These are phyloP conservation scores for Harringtonia lauricola DNA, from an alignment of 2,329 filamentous ascomycete genomes.

Conservation along the genomic window DNA sequence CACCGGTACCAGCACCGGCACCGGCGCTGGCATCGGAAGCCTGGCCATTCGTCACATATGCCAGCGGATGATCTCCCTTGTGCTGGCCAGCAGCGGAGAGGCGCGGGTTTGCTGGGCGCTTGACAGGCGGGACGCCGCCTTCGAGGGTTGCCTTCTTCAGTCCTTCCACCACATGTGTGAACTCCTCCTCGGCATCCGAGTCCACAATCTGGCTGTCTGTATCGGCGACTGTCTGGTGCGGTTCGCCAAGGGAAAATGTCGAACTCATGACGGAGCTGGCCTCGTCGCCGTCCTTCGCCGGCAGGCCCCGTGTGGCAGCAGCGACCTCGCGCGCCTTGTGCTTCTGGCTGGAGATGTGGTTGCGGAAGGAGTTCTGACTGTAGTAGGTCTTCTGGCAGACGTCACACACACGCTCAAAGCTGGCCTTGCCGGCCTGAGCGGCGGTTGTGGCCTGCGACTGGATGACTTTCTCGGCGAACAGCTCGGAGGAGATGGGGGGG, in stretches of 20 bases:
- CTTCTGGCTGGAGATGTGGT: slow-evolving; percentile 84
- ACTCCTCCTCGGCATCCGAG: slow-evolving; percentile 61
- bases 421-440: slow-evolving; percentile 77
- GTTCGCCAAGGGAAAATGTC: slow-evolving; percentile 82
- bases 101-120: slow-evolving; percentile 41
- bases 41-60: no score
- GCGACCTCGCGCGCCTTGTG: slow-evolving; percentile 61
- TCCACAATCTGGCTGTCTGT: slow-evolving; percentile 34
- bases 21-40: no score
- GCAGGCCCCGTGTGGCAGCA: slow-evolving; percentile 21
- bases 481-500: slow-evolving; percentile 80
- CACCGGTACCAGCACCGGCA: no score
- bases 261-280: slow-evolving; percentile 79
- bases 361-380: slow-evolving; percentile 91
- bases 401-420: slow-evolving; percentile 74
- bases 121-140: slow-evolving; percentile 37
- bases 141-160: slow-evolving; percentile 53
- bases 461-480: slow-evolving; percentile 91
- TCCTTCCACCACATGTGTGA: slow-evolving; percentile 65
- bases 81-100: slow-evolving; percentile 27
- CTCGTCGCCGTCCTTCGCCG: slow-evolving; percentile 47
- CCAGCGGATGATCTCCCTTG: slow-evolving; percentile 34
- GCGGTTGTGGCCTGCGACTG: slow-evolving; percentile 77
- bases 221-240: slow-evolving; percentile 37
- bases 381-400: slow-evolving; percentile 88